Percentiles rank a stretch among this genome's conserved stretches.
phyloP scores from a whole-genome alignment of 805 yeast species.

The Gaillardinia entomophila region DNA sequence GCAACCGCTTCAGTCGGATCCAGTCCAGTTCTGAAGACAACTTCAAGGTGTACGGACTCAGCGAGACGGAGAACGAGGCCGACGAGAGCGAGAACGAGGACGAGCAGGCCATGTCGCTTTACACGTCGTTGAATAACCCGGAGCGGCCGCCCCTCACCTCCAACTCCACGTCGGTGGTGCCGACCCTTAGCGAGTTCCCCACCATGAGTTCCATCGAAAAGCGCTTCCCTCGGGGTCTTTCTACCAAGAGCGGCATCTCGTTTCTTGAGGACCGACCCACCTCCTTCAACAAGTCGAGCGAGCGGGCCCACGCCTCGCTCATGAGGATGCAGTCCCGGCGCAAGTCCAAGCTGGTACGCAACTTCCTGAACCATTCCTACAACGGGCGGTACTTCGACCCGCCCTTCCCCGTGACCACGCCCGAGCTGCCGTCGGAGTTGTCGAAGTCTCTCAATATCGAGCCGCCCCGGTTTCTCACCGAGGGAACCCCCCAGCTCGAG shows the following conservation, averaged over 20 bases:
- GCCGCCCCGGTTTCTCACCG: too few relatives aligned
- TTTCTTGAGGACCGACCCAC: constrained; percentile 23
- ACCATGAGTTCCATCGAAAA: constrained; percentile 27
- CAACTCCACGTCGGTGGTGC: constrained; percentile 21
- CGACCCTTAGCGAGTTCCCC: constrained; percentile 40
- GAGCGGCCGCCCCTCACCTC: constrained; percentile 6
- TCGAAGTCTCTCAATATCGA: background rate
- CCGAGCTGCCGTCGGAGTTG: background rate
- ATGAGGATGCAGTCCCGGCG: constrained; percentile 56
- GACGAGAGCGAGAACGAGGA: constrained; percentile 47
- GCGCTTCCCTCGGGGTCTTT: constrained; percentile 16
- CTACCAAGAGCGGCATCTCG: constrained; percentile 4
- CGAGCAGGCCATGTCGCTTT: constrained; percentile 64
- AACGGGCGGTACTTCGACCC: background rate
- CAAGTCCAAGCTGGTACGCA: constrained; percentile 37
- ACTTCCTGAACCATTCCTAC: constrained; percentile 11
- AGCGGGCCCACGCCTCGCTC: constrained; percentile 61
- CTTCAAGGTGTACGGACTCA: constrained; percentile 1
- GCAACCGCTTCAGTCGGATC: constrained; percentile 6
- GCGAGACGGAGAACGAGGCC: constrained; percentile 12
- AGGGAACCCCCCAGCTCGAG: too few relatives aligned
- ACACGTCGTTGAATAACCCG: constrained; percentile 45
- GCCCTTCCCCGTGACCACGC: background rate
- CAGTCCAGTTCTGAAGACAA: constrained; percentile 12
- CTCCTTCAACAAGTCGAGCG: constrained; percentile 40